These are phyloP conservation scores for Aureobasidium sp. DNA, from an alignment of 2,329 filamentous ascomycete genomes.

Conservation along the genomic window DNA sequence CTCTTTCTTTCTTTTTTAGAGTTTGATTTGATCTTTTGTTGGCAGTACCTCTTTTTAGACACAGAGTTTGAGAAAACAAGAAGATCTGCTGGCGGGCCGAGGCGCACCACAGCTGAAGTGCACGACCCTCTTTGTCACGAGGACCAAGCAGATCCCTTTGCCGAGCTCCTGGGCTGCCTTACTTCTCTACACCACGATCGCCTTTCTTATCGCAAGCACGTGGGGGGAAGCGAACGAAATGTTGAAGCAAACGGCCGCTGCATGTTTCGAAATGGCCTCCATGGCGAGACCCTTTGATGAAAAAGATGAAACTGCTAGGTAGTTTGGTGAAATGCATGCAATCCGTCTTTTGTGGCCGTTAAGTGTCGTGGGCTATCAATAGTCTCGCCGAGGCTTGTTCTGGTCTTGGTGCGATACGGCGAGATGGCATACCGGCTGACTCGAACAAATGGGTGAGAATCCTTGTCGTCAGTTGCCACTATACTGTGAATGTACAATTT, in stretches of 20 bases:
- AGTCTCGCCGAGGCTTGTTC: neutral
- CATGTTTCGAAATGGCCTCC: too few species aligned
- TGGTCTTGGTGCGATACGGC: too few species aligned
- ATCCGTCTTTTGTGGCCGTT: too few species aligned
- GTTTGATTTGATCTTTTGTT: conserved; percentile 4
- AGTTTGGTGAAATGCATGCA: too few species aligned
- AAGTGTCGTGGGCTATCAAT: too few species aligned
- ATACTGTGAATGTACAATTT: too few species aligned
- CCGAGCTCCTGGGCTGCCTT: neutral
- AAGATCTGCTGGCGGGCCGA: conserved; percentile 13
- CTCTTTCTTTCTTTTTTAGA: neutral
- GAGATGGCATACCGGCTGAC: neutral
- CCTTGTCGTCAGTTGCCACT: neutral
- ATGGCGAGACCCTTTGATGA: too few species aligned
- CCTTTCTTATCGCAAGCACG: too few species aligned
- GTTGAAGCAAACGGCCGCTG: too few species aligned
- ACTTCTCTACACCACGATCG: neutral
- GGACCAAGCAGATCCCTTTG: neutral
- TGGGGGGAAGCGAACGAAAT: too few species aligned
- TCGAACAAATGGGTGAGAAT: neutral
- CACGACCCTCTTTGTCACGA: conserved; percentile 3
- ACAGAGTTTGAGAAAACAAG: neutral
- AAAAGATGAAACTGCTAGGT: too few species aligned
- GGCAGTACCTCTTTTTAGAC: conserved; percentile 3
- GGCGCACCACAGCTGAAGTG: neutral